Evolutionary conservation across 768 basidiomycete species (phyloP).

Genomic region (Scleroderma citrinum): DNA sequence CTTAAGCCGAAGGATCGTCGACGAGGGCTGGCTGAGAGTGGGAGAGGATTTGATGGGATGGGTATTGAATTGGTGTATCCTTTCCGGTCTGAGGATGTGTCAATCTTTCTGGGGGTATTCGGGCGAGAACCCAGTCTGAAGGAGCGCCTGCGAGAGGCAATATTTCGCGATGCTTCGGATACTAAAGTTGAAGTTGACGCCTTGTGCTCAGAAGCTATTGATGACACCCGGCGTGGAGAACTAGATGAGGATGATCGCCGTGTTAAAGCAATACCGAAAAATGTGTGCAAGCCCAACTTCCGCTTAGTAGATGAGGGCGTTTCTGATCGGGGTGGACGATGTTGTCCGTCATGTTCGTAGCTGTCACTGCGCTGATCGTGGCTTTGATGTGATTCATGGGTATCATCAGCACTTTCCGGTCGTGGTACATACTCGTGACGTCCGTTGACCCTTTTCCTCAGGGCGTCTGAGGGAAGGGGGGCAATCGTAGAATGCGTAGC

Average conservation of each 20-base stretch:
- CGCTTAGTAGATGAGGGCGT: conserved; percentile 22
- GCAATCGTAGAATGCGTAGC: conserved; percentile 57
- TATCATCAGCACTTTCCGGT: conserved; percentile 9
- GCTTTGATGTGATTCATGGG: conserved; percentile 8
- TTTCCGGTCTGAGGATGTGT: conserved; percentile 15
- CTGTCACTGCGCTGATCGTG: conserved; percentile 8
- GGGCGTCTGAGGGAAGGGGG: conserved; percentile 45
- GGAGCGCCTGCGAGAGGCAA: conserved; percentile 24
- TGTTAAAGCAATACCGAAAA: conserved; percentile 26
- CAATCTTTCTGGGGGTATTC: conserved; percentile 22
- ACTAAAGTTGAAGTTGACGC: conserved; percentile 18
- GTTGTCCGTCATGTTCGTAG: conserved; percentile 17
- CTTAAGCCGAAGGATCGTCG: conserved; percentile 28
- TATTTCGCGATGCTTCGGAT: conserved; percentile 10
- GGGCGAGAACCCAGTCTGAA: conserved; percentile 28
- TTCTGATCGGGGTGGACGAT: conserved; percentile 19
- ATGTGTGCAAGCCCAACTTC: conserved; percentile 17
- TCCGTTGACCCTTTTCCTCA: conserved; percentile 13
- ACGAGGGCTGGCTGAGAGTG: conserved; percentile 29
- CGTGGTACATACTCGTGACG: conserved; percentile 16
- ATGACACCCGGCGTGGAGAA: conserved; percentile 12
- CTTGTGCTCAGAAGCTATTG: conserved; percentile 18
- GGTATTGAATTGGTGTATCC: conserved; percentile 18
- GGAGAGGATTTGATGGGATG: conserved; percentile 24
- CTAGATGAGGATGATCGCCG: conserved; percentile 20